phyloP scores from a whole-genome alignment of 345 rosid genomes.

The Salix arbutifolia region DNA sequence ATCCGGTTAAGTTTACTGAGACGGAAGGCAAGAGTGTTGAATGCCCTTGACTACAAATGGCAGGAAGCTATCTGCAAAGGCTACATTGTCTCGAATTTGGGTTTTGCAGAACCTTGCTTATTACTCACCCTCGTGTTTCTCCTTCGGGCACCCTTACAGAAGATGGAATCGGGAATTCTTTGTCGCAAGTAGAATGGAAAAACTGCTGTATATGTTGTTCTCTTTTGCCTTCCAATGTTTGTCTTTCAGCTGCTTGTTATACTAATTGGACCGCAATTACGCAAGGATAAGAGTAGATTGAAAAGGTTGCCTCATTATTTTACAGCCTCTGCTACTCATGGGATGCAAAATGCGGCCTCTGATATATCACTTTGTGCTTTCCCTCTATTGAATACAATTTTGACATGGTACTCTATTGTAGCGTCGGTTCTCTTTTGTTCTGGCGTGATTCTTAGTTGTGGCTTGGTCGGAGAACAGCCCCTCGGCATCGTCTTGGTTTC shows the following conservation, averaged over 20 bases:
- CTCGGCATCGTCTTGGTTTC: too few species aligned
- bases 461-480: too few species aligned
- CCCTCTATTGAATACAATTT: constrained; percentile 84
- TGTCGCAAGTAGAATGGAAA: constrained; percentile 72
- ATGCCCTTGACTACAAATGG: constrained; percentile 64
- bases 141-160: constrained; percentile 83
- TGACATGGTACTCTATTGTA: too few species aligned
- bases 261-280: constrained; percentile 57
- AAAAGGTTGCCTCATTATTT: constrained; percentile 56
- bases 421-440: too few species aligned
- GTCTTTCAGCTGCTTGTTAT: constrained; percentile 74
- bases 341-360: constrained; percentile 24
- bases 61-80: constrained; percentile 84
- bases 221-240: constrained; percentile 74
- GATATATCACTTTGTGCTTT: constrained; percentile 69
- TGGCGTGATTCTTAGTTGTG: too few species aligned
- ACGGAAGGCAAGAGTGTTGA: constrained; percentile 47
- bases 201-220: constrained; percentile 57
- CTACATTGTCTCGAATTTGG: constrained; percentile 82
- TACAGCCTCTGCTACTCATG: constrained; percentile 47
- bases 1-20: constrained; percentile 68
- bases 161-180: constrained; percentile 60
- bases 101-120: constrained; percentile 96
- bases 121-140: constrained; percentile 82
- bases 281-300: constrained; percentile 43